Percentiles rank a stretch among this genome's conserved stretches.
phyloP scores from a whole-genome alignment of 306 rosid species.

The Fragaria ananassa region DNA sequence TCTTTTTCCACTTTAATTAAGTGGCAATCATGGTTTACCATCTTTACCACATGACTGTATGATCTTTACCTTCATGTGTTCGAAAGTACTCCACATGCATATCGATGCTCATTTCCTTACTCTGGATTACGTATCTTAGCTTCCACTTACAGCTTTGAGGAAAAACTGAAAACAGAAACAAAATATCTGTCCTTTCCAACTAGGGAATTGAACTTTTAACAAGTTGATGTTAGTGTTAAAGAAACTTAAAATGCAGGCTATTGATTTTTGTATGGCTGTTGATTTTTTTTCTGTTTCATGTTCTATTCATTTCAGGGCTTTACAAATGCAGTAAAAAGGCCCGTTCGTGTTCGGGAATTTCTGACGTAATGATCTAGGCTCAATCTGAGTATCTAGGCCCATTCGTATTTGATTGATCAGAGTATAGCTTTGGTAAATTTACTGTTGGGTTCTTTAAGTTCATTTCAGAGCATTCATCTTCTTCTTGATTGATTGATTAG shows the following conservation, averaged over 20 bases:
- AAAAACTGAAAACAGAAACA: neutral
- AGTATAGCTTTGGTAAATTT: no score
- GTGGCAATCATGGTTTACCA: neutral
- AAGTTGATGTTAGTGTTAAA: neutral
- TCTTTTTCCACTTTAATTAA: neutral
- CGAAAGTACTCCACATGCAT: neutral
- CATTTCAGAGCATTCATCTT: no score
- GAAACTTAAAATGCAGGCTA: neutral
- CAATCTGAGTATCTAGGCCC: neutral
- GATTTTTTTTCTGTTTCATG: neutral
- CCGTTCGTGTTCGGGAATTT: constrained; percentile 83
- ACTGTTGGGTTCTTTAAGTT: no score
- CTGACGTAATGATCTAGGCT: constrained; percentile 33
- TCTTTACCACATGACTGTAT: neutral
- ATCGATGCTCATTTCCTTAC: neutral
- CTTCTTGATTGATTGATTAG: no score
- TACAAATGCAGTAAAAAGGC: constrained; percentile 89
- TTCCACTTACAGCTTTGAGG: neutral
- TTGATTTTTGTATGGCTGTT: neutral
- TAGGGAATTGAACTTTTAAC: neutral
- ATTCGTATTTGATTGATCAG: no score
- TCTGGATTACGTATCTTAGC: neutral
- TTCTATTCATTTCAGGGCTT: constrained; percentile 58
- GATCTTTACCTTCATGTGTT: constrained; percentile 7
- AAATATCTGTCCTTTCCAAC: neutral